phyloP scores from a whole-genome alignment of 2,329 filamentous ascomycete genomes.

The Phaeosphaeria sp. region DNA sequence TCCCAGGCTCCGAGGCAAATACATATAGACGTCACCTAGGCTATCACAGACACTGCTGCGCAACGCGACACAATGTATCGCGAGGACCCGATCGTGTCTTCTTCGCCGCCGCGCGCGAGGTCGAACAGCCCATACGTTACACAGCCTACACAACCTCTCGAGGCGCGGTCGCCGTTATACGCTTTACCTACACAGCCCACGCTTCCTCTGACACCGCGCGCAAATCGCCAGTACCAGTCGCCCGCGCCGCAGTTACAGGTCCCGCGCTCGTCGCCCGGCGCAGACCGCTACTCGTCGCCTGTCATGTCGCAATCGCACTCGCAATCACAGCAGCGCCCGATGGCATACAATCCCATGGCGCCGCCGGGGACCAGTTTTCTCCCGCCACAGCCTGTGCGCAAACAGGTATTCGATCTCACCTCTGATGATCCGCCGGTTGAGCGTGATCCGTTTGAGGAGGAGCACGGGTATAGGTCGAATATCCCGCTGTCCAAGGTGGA shows the following conservation, averaged over 20 bases:
- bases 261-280: slow-evolving; percentile 81
- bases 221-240: slow-evolving; percentile 35
- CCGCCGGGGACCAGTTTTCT: slow-evolving; percentile 76
- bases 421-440: slow-evolving; percentile 60
- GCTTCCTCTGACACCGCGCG: slow-evolving; percentile 59
- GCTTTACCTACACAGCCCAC: slow-evolving; percentile 59
- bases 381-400: slow-evolving; percentile 50
- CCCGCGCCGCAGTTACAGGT: slow-evolving; percentile 71
- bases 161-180: slow-evolving; percentile 36
- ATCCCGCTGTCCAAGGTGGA: slow-evolving; percentile 67
- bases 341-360: slow-evolving; percentile 70
- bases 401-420: slow-evolving; percentile 48
- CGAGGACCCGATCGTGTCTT: slow-evolving; percentile 42
- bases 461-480: slow-evolving; percentile 56
- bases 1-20: not conserved
- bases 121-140: slow-evolving; percentile 55
- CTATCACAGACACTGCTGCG: not conserved
- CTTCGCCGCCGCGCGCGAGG: slow-evolving; percentile 32
- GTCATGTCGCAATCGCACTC: slow-evolving; percentile 25
- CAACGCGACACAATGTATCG: slow-evolving; percentile 34
- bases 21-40: not conserved
- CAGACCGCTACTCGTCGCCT: slow-evolving; percentile 48
- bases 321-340: slow-evolving; percentile 79
- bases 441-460: slow-evolving; percentile 51
- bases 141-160: slow-evolving; percentile 43